A percentile compares a stretch with the other conserved stretches of the same genome.
Evolutionary conservation across 805 yeast genomes (phyloP).

Genomic region (Ogataea zsoltii): DNA sequence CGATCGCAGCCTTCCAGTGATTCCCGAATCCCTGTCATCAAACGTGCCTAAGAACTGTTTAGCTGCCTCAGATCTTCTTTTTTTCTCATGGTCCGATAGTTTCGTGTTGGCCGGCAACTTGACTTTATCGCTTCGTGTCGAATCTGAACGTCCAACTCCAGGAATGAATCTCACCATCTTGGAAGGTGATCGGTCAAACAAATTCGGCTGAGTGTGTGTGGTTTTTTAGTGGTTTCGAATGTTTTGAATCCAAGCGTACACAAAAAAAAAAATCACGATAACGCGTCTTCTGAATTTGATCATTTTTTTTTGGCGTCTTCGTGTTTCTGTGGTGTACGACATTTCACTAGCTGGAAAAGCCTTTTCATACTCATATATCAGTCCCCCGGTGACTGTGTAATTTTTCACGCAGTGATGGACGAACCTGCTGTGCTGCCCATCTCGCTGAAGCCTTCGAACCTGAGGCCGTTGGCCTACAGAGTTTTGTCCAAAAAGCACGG

Average conservation of each 20-base stretch:
- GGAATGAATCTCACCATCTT: constrained; percentile 6
- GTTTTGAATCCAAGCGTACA: constrained; percentile 2
- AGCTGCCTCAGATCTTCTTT: constrained; percentile 17
- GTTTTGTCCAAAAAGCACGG: constrained; percentile 91
- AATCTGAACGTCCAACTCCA: constrained; percentile 9
- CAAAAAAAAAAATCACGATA: constrained; percentile 7
- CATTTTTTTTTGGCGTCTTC: constrained; percentile 3
- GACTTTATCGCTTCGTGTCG: constrained; percentile 13
- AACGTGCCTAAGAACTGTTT: constrained; percentile 12
- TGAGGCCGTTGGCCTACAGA: constrained; percentile 90
- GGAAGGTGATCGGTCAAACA: not conserved
- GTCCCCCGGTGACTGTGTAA: not conserved
- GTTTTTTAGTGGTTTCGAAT: not conserved
- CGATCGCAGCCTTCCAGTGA: constrained; percentile 7
- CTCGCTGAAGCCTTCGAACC: constrained; percentile 71
- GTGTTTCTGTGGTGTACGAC: not conserved
- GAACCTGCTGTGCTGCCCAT: constrained; percentile 65
- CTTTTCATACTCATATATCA: not conserved
- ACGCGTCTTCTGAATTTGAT: constrained; percentile 10
- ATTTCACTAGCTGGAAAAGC: not conserved
- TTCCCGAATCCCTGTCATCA: not conserved
- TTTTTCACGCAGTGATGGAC: constrained; percentile 13
- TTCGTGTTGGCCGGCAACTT: constrained; percentile 19
- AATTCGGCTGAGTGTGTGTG: not conserved
- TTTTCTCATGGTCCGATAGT: constrained; percentile 20